phyloP scores from a whole-genome alignment of 1,284 basidiomycete species.

The Ceratobasidium sp. region DNA sequence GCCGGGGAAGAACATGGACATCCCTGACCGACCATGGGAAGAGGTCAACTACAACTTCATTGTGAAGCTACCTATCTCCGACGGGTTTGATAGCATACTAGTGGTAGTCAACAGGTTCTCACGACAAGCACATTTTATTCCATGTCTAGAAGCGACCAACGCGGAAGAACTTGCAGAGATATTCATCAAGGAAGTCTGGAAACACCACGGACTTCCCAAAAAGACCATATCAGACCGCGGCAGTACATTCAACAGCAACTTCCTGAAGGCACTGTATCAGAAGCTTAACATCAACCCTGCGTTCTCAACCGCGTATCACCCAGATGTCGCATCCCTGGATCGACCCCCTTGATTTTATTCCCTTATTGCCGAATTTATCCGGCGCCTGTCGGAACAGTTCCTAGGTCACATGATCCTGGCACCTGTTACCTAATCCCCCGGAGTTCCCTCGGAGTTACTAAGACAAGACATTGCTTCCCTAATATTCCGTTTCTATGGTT shows the following conservation, averaged over 20 bases:
- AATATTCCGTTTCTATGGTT: too few species aligned
- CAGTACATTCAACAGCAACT: constrained; percentile 48
- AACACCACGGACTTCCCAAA: constrained; percentile 45
- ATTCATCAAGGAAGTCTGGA: constrained; percentile 45
- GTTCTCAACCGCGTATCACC: constrained; percentile 51
- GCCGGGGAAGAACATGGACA: constrained; percentile 53
- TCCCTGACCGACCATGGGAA: constrained; percentile 54
- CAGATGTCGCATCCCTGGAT: too few species aligned
- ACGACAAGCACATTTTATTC: constrained; percentile 56
- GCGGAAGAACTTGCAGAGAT: constrained; percentile 39
- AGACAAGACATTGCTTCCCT: too few species aligned
- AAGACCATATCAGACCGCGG: constrained; percentile 53
- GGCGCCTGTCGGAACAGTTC: too few species aligned
- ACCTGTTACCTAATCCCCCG: too few species aligned
- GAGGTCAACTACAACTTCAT: constrained; percentile 61
- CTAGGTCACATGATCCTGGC: too few species aligned
- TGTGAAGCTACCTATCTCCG: constrained; percentile 54
- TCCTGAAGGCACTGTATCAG: constrained; percentile 49
- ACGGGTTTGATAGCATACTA: constrained; percentile 55
- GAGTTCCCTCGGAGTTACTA: too few species aligned
- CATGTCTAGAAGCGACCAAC: constrained; percentile 45
- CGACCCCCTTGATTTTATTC: too few species aligned
- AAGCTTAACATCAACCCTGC: constrained; percentile 52
- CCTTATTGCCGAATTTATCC: too few species aligned
- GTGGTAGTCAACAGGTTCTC: constrained; percentile 58